Conservation (phyloP, 2,329 filamentous ascomycete species). For the Ophiostoma tasmaniense region DNA sequence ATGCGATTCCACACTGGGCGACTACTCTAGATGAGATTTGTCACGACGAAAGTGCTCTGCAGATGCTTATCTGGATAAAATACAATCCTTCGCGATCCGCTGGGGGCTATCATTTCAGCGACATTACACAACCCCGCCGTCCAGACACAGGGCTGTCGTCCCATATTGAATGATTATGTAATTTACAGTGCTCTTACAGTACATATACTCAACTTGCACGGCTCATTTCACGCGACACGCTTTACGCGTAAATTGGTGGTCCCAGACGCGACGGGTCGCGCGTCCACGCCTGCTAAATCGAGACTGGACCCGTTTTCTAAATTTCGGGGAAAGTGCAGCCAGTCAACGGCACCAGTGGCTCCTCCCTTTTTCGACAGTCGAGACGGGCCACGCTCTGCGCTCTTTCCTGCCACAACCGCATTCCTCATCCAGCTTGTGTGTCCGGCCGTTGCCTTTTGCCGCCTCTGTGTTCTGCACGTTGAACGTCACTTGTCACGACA, state of each 20-base stretch:
- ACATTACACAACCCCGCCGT: background rate
- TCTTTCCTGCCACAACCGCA: conserved; percentile 11
- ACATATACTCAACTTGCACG: background rate
- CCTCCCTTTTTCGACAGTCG: conserved; percentile 12
- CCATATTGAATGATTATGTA: background rate
- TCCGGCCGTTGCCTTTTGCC: background rate
- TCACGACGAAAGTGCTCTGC: background rate
- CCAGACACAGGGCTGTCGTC: background rate
- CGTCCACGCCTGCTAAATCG: conserved; percentile 12
- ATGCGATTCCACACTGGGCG: too few species aligned
- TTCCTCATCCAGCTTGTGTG: background rate
- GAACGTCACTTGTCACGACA: background rate
- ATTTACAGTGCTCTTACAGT: background rate
- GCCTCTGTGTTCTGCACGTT: background rate
- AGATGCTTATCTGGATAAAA: too few species aligned
- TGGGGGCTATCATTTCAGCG: background rate
- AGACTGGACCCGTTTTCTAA: conserved; percentile 2
- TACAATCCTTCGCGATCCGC: background rate
- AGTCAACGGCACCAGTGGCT: background rate
- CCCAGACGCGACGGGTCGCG: conserved; percentile 13
- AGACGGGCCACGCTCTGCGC: conserved; percentile 7
- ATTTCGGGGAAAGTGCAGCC: conserved; percentile 11
- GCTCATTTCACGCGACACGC: background rate
- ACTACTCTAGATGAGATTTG: background rate
- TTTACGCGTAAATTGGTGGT: conserved; percentile 18